These are phyloP conservation scores for Lagenidium sp. DNA, from an alignment of 352 stramenopile genomes.

Conservation along the genomic window DNA sequence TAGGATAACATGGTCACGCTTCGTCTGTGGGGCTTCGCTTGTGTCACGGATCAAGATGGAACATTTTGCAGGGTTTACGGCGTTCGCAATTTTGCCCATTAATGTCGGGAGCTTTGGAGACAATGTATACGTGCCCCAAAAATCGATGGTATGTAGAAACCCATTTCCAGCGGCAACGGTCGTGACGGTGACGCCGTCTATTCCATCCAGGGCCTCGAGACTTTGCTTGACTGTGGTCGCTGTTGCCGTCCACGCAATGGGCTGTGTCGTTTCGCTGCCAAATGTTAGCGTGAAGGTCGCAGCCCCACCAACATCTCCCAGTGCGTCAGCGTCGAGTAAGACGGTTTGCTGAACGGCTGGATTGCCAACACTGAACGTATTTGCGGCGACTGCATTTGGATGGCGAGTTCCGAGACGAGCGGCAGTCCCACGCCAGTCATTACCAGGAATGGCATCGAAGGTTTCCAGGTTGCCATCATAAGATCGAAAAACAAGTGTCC, in stretches of 20 bases:
- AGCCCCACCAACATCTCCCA: conserved; percentile 11
- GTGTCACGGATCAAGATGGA: conserved; percentile 36
- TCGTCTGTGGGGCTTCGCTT: conserved; percentile 30
- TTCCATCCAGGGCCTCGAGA: conserved; percentile 30
- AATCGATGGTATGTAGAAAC: conserved; percentile 78
- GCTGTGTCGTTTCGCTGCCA: conserved; percentile 22
- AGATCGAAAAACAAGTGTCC: conserved; percentile 63
- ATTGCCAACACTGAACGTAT: conserved; percentile 44
- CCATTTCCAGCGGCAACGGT: conserved; percentile 34
- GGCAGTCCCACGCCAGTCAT: conserved; percentile 47
- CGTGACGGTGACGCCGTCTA: conserved; percentile 43
- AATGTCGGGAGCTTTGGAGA: conserved; percentile 42
- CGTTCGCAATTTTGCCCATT: conserved; percentile 11
- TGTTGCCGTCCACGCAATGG: conserved; percentile 31
- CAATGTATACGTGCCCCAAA: conserved; percentile 74
- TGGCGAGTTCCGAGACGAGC: conserved; percentile 37
- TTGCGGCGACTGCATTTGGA: conserved; percentile 22
- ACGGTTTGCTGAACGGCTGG: conserved; percentile 41
- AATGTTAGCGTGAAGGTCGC: conserved; percentile 48
- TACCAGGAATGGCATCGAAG: conserved; percentile 43
- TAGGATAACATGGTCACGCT: conserved; percentile 42
- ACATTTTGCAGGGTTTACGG: conserved; percentile 17
- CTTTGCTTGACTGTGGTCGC: conserved; percentile 24
- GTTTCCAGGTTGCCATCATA: conserved; percentile 44
- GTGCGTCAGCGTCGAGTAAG: conserved; percentile 26